Evolutionary conservation across 1,284 basidiomycete genomes (phyloP).

Genomic region (Cystobasidium slooffiae): DNA sequence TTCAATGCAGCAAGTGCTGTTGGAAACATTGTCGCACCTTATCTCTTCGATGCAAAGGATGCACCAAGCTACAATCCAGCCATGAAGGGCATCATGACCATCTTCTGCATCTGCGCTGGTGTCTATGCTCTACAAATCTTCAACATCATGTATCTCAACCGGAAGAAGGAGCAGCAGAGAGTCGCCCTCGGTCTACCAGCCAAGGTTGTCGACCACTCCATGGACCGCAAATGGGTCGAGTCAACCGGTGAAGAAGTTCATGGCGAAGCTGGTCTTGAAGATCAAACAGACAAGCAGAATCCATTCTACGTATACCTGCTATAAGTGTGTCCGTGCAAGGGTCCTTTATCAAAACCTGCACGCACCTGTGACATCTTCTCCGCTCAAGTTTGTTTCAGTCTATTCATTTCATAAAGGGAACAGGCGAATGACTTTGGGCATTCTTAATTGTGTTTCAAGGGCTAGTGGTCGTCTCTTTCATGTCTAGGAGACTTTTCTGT

Average conservation of each 20-base stretch:
- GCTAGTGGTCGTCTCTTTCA: too few relatives aligned
- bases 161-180: conserved; percentile 54
- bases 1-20: conserved; percentile 41
- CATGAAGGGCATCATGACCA: conserved; percentile 43
- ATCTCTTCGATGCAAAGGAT: conserved; percentile 56
- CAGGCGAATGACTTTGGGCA: too few relatives aligned
- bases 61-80: conserved; percentile 22
- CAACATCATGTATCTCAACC: conserved; percentile 52
- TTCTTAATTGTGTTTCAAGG: too few relatives aligned
- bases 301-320: conserved; percentile 50
- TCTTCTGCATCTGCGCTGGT: conserved; percentile 50
- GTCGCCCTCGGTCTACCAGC: conserved; percentile 55
- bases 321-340: conserved; percentile 5
- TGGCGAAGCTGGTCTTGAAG: conserved; percentile 49
- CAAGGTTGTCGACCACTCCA: conserved; percentile 55
- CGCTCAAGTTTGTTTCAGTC: not conserved
- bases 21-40: conserved; percentile 54
- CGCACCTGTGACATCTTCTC: not conserved
- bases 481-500: too few relatives aligned
- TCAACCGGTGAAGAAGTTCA: conserved; percentile 49
- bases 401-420: too few relatives aligned
- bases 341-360: not conserved
- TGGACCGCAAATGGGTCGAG: conserved; percentile 49
- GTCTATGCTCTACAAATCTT: conserved; percentile 51
- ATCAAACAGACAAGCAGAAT: conserved; percentile 56